phyloP scores from a whole-genome alignment of 352 stramenopile genomes.

The Saprolegnia diclina region DNA sequence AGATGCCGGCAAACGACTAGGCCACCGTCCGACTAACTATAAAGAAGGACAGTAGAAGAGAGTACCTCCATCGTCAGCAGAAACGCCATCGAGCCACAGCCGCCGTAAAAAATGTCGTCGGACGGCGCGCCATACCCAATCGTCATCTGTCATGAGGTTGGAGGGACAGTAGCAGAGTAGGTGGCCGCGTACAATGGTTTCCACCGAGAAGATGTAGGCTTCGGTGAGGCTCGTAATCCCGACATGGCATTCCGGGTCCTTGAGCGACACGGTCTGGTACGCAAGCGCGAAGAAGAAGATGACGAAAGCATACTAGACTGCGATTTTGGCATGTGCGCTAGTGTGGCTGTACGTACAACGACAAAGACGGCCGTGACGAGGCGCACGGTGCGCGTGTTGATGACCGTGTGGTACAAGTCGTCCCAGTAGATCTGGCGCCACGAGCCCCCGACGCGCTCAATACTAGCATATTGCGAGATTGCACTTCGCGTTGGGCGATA shows the following conservation, averaged over 20 bases:
- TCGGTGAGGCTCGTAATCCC: conserved; percentile 71
- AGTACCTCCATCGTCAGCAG: conserved; percentile 68
- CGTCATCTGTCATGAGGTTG: conserved; percentile 77
- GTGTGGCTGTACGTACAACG: too few species aligned
- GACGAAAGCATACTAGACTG: conserved; percentile 60
- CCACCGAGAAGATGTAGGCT: conserved; percentile 81
- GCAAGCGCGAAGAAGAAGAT: conserved; percentile 74
- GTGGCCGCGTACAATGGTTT: conserved; percentile 73
- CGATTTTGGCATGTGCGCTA: too few species aligned
- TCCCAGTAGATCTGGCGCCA: conserved; percentile 82
- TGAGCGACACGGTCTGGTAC: conserved; percentile 65
- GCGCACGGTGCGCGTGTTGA: conserved; percentile 76
- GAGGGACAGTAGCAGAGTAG: conserved; percentile 44
- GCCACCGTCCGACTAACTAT: conserved; percentile 4
- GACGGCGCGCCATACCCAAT: conserved; percentile 81
- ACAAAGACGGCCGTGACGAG: conserved; percentile 76
- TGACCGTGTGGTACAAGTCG: conserved; percentile 81
- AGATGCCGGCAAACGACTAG: conserved; percentile 81
- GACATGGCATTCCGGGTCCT: conserved; percentile 59
- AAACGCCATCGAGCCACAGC: conserved; percentile 73
- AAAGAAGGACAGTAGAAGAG: background rate
- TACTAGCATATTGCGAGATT: conserved; percentile 30
- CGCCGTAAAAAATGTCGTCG: conserved; percentile 85
- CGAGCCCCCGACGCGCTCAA: conserved; percentile 60
- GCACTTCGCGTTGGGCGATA: background rate